phyloP scores from a whole-genome alignment of 352 stramenopile species.

The Phytophthora citricola region DNA sequence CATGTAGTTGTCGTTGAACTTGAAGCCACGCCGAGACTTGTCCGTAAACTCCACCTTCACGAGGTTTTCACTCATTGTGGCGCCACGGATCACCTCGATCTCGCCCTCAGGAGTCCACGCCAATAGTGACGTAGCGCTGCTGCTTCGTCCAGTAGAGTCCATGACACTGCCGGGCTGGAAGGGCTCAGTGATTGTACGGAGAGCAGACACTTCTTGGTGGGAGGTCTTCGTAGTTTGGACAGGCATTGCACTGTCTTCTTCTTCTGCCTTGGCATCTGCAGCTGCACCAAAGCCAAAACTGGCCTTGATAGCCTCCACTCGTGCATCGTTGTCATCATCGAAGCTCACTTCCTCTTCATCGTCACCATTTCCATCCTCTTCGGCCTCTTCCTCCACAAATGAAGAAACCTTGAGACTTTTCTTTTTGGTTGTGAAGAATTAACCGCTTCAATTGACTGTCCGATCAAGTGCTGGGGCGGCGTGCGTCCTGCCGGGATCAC shows the following conservation, averaged over 20 bases:
- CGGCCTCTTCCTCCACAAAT: slow-evolving; percentile 62
- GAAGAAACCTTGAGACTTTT: slow-evolving; percentile 38
- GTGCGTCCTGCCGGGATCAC: slow-evolving; percentile 63
- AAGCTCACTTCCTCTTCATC: slow-evolving; percentile 51
- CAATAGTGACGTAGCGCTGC: slow-evolving; percentile 52
- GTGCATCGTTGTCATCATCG: slow-evolving; percentile 68
- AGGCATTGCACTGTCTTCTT: slow-evolving; percentile 22
- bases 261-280: slow-evolving; percentile 27
- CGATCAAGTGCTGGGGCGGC: slow-evolving; percentile 53
- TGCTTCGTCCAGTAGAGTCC: slow-evolving; percentile 39
- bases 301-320: slow-evolving; percentile 84
- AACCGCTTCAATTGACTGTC: slow-evolving; percentile 5
- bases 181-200: slow-evolving; percentile 54
- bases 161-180: slow-evolving; percentile 72
- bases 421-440: slow-evolving; percentile 31
- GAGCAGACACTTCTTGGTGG: slow-evolving; percentile 12
- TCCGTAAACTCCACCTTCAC: slow-evolving; percentile 85
- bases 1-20: slow-evolving; percentile 87
- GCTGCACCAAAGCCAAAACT: slow-evolving; percentile 80
- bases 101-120: slow-evolving; percentile 81
- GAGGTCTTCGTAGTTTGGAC: slow-evolving; percentile 15
- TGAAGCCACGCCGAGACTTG: slow-evolving; percentile 85
- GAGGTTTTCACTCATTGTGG: slow-evolving; percentile 72
- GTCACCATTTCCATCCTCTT: slow-evolving; percentile 43
- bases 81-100: slow-evolving; percentile 81